Evolutionary conservation across 495 filamentous ascomycete genomes (phyloP).

Genomic region (Aspergillus heteromorphus): DNA sequence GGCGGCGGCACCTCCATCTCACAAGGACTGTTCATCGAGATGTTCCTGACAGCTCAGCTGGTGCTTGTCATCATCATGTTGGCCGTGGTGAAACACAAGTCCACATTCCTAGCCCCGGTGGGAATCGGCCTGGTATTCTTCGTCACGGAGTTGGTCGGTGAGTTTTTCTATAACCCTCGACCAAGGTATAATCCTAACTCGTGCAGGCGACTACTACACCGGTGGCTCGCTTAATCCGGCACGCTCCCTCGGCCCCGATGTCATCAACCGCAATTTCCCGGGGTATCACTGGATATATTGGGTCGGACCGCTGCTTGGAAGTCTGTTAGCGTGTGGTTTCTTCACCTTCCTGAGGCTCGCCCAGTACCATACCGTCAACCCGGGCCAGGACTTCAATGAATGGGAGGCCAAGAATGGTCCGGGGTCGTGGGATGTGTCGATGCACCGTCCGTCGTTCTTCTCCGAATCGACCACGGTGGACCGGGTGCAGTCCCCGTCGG

Average conservation of each 20-base stretch:
- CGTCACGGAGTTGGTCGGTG: constrained; percentile 61
- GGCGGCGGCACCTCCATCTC: constrained; percentile 50
- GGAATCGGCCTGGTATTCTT: constrained; percentile 73
- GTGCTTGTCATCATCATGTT: constrained; percentile 79
- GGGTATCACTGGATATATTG: constrained; percentile 52
- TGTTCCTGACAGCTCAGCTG: constrained; percentile 72
- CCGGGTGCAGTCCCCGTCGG: constrained; percentile 8
- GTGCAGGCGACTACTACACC: constrained; percentile 60
- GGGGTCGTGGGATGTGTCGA: constrained; percentile 10
- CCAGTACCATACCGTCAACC: constrained; percentile 74
- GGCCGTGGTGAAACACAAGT: constrained; percentile 77
- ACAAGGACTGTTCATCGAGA: constrained; percentile 73
- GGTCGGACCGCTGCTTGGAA: constrained; percentile 63
- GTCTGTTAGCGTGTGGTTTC: constrained; percentile 61
- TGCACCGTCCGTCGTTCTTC: constrained; percentile 7
- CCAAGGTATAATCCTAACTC: not conserved
- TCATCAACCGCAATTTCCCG: constrained; percentile 60
- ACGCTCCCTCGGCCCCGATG: constrained; percentile 64
- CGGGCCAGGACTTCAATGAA: constrained; percentile 58
- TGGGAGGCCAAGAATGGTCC: constrained; percentile 26
- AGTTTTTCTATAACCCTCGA: not conserved
- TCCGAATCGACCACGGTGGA: constrained; percentile 16
- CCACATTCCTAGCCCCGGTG: constrained; percentile 71
- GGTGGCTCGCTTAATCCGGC: constrained; percentile 71
- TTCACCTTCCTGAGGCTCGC: constrained; percentile 62